Evolutionary conservation across 2,329 filamentous ascomycete genomes (phyloP), one percentile per base, ranked within the genome.

Genomic region (Calonectria honghensis): DNA sequence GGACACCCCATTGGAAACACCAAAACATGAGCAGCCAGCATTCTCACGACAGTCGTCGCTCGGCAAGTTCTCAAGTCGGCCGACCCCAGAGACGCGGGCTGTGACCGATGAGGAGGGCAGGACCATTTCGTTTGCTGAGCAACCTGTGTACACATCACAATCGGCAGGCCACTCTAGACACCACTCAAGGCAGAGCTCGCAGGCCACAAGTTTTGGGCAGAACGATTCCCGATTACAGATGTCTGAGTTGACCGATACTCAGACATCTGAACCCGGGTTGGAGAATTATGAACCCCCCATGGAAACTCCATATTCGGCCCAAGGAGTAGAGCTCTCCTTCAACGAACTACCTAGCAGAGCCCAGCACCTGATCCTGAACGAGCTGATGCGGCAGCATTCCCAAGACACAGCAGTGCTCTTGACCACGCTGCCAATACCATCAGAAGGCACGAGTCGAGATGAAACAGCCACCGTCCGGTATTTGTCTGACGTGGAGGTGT

Each of bases 321-420:
- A 93, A 68, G 89, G 91, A 3, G 85, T 95, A 4, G 90, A 95
- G 0, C 87, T 97, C 2, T 95, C 93, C 2, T 98, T 98, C 87
- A 97, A 98, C 79, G 95, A 97, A 81, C 87, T 98, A 5, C 95
- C 95, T 0, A 95, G 94, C 79, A 92, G 95, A 20, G 95, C 95
- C 2, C 95, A 97, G 83, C 95, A 98, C 83, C 86, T 97, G 45
- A 96, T 98, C 35, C 85, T 98, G 20, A 98, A 98, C 82, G 95
- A 98, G 83, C 86, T 97, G 77, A 96, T 98, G 87, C 88, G 90
- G 4, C 88, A 89, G 73, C 87, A 95, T 75, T 95, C 93, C 77
- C 83, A 84, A 50, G 89, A 94, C 27, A 95, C 95, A 1, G 94
- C 94, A 0, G 95, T 97, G 0, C 85, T 97, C 20, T 93, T 98